A percentile compares a stretch with the other conserved stretches of the same genome.
Evolutionary conservation across 495 filamentous ascomycete genomes (phyloP).

Genomic region (Cetradonia linearis): DNA sequence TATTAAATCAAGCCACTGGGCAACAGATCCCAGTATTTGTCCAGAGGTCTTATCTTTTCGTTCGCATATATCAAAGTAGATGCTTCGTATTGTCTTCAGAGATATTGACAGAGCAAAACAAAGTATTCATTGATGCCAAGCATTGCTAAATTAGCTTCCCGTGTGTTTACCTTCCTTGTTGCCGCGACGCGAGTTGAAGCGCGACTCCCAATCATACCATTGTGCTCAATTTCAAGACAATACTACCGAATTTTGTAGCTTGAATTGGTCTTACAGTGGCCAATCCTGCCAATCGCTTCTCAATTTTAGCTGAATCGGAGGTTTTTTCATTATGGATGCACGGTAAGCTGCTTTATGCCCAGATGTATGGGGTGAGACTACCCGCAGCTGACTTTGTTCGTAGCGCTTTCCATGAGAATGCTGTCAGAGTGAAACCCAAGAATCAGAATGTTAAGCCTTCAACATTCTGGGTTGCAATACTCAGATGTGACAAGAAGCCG

Average conservation of each 20-base stretch:
- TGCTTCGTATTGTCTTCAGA: too few species aligned
- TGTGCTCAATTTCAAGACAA: neutral
- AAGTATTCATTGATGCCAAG: neutral
- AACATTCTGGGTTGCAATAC: slow-evolving; percentile 15
- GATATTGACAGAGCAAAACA: too few species aligned
- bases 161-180: neutral
- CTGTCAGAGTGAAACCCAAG: slow-evolving; percentile 10
- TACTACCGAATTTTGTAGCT: neutral
- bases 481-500: slow-evolving; percentile 2
- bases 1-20: neutral
- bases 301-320: neutral
- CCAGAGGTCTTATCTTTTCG: neutral
- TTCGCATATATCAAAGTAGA: neutral
- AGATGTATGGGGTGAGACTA: neutral
- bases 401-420: slow-evolving; percentile 9
- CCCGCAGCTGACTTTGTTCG: neutral
- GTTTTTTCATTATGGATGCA: too few species aligned
- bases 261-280: neutral
- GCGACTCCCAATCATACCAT: slow-evolving; percentile 5
- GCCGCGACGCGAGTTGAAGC: neutral
- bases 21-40: neutral
- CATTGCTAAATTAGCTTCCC: neutral
- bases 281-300: too few species aligned
- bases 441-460: slow-evolving; percentile 4
- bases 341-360: neutral